Conservation (phyloP, 352 stramenopile genomes). For the Phytophthora palmivora region DNA sequence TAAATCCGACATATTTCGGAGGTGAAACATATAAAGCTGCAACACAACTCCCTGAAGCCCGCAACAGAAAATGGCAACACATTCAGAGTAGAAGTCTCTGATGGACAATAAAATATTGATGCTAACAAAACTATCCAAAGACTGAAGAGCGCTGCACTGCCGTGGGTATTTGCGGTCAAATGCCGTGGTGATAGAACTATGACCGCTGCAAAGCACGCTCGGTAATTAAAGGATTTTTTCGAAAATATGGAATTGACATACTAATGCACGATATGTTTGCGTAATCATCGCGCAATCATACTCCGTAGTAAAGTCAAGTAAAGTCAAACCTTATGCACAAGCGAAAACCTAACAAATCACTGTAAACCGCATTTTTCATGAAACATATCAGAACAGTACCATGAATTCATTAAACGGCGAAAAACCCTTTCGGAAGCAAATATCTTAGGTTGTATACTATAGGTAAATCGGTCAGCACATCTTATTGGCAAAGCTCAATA, state of each 20-base stretch:
- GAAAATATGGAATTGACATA: conserved; percentile 16
- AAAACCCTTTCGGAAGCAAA: too few species aligned
- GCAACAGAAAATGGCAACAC: conserved; percentile 7
- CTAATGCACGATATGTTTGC: too few species aligned
- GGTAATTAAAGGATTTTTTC: conserved; percentile 19
- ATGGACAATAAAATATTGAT: conserved; percentile 21
- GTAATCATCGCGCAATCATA: too few species aligned
- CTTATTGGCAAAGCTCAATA: too few species aligned
- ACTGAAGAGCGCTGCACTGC: neutral
- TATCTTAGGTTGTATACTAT: too few species aligned
- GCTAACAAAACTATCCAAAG: neutral
- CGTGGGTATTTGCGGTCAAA: conserved; percentile 21
- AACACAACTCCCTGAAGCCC: neutral
- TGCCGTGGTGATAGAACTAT: conserved; percentile 12
- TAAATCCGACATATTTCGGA: conserved; percentile 10
- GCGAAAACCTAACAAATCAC: too few species aligned
- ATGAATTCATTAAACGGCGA: too few species aligned
- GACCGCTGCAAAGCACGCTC: conserved; percentile 18
- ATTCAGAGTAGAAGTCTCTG: conserved; percentile 3
- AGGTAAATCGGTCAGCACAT: too few species aligned
- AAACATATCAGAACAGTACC: too few species aligned
- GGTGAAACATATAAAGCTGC: conserved; percentile 12
- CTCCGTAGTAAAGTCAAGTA: too few species aligned
- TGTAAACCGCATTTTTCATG: too few species aligned
- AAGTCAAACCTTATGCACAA: too few species aligned